phyloP scores from a whole-genome alignment of 2,329 filamentous ascomycete genomes.

The Aspergillus terreus region DNA sequence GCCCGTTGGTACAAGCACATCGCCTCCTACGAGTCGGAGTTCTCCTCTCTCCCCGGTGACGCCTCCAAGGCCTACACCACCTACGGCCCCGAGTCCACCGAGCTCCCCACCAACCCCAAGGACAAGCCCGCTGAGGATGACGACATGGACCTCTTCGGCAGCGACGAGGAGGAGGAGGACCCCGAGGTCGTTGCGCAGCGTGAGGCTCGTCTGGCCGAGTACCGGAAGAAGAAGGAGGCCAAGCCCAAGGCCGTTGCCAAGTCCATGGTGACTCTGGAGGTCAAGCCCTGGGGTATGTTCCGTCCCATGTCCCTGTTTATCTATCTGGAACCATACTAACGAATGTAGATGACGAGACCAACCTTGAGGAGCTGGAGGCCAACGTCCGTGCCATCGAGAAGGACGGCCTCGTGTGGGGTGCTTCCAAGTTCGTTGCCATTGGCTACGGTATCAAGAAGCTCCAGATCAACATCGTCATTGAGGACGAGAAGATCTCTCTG shows the following conservation, averaged over 20 bases:
- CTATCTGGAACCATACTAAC: constrained; percentile 16
- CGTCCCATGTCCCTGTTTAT: not conserved
- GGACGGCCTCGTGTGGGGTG: constrained; percentile 96
- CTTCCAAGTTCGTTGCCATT: constrained; percentile 80
- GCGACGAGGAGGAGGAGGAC: constrained; percentile 91
- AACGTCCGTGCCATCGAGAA: constrained; percentile 79
- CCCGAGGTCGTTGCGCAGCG: constrained; percentile 77
- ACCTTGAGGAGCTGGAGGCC: constrained; percentile 77
- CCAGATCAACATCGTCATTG: constrained; percentile 95
- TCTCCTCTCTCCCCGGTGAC: constrained; percentile 85
- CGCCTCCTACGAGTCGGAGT: constrained; percentile 86
- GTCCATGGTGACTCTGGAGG: constrained; percentile 90
- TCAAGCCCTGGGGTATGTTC: constrained; percentile 96
- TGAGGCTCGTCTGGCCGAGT: constrained; percentile 86
- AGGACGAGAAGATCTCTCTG: constrained; percentile 92
- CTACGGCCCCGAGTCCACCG: constrained; percentile 81
- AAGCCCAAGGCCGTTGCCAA: constrained; percentile 92
- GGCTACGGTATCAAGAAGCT: constrained; percentile 99
- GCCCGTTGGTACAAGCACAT: constrained; percentile 99
- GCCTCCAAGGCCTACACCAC: constrained; percentile 80
- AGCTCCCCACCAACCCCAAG: constrained; percentile 78
- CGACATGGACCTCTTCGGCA: constrained; percentile 89
- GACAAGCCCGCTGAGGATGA: constrained; percentile 77
- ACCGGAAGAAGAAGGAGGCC: constrained; percentile 93
- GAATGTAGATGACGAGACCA: constrained; percentile 76